A percentile compares a stretch with the other conserved stretches of the same genome.
Evolutionary conservation across 352 stramenopile genomes (phyloP).

Genomic region (Phytophthora boehmeriae): DNA sequence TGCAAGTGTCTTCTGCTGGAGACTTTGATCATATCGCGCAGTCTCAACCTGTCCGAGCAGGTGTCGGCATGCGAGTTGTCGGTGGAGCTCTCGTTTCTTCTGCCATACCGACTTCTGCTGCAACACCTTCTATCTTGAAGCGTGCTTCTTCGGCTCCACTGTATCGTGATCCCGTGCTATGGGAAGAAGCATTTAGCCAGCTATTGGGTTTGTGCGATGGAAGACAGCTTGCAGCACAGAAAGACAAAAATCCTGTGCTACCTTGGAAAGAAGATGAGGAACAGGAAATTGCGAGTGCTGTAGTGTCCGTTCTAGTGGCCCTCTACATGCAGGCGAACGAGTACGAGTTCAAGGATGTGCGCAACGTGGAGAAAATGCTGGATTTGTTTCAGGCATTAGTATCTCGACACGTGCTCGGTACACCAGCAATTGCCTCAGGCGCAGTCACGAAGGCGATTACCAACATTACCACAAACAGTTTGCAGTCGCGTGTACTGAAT

Average conservation of each 20-base stretch:
- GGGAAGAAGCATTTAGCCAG: constrained; percentile 71
- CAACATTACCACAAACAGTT: constrained; percentile 81
- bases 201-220: constrained; percentile 63
- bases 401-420: constrained; percentile 67
- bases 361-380: constrained; percentile 68
- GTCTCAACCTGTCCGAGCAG: constrained; percentile 77
- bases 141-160: constrained; percentile 22
- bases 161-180: constrained; percentile 61
- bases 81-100: constrained; percentile 78
- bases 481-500: constrained; percentile 84
- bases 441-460: constrained; percentile 39
- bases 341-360: constrained; percentile 70
- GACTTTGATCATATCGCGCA: constrained; percentile 79
- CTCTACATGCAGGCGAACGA: constrained; percentile 80
- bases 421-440: constrained; percentile 32
- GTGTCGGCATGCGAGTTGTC: constrained; percentile 91
- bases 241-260: constrained; percentile 13
- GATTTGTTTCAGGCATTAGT: constrained; percentile 68
- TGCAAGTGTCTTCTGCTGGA: constrained; percentile 75
- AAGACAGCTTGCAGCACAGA: constrained; percentile 33
- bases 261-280: constrained; percentile 76
- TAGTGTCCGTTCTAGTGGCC: constrained; percentile 77
- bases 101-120: constrained; percentile 21
- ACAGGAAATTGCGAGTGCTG: constrained; percentile 77
- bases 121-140: constrained; percentile 26